Evolutionary conservation across 768 basidiomycete species (phyloP).

Genomic region (Boletellus emodensis): DNA sequence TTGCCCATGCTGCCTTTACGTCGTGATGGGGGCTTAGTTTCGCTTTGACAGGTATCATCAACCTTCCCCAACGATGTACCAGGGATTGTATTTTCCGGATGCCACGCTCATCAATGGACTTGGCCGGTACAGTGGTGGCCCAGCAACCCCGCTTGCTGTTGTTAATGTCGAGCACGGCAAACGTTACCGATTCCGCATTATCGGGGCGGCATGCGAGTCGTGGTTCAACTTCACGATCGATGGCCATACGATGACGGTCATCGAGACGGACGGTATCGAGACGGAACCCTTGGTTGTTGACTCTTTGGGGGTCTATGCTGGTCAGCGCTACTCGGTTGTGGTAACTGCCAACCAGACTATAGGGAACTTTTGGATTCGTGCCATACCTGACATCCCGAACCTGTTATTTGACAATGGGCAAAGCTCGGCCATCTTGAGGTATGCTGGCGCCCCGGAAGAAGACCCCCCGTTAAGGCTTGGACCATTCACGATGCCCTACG

Average conservation of each 20-base stretch:
- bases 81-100: slow-evolving; percentile 13
- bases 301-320: slow-evolving; percentile 31
- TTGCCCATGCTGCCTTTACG: background rate
- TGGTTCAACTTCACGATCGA: slow-evolving; percentile 28
- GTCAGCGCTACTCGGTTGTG: slow-evolving; percentile 47
- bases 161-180: slow-evolving; percentile 32
- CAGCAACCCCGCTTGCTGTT: slow-evolving; percentile 27
- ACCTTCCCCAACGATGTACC: slow-evolving; percentile 11
- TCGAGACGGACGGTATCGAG: slow-evolving; percentile 41
- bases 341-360: slow-evolving; percentile 37
- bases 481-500: slow-evolving; percentile 7
- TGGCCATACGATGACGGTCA: slow-evolving; percentile 30
- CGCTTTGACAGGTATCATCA: slow-evolving; percentile 14
- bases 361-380: slow-evolving; percentile 39
- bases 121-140: slow-evolving; percentile 30
- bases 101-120: slow-evolving; percentile 39
- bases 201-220: slow-evolving; percentile 34
- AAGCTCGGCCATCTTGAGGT: slow-evolving; percentile 19
- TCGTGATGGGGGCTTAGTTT: slow-evolving; percentile 28
- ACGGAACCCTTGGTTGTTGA: slow-evolving; percentile 38
- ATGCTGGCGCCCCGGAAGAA: slow-evolving; percentile 18
- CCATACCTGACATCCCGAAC: slow-evolving; percentile 9
- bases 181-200: slow-evolving; percentile 38
- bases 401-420: slow-evolving; percentile 34
- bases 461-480: slow-evolving; percentile 28